These are phyloP conservation scores for Xerocomus brunneocitrinus DNA, from an alignment of 768 basidiomycete genomes.

Conservation along the genomic window DNA sequence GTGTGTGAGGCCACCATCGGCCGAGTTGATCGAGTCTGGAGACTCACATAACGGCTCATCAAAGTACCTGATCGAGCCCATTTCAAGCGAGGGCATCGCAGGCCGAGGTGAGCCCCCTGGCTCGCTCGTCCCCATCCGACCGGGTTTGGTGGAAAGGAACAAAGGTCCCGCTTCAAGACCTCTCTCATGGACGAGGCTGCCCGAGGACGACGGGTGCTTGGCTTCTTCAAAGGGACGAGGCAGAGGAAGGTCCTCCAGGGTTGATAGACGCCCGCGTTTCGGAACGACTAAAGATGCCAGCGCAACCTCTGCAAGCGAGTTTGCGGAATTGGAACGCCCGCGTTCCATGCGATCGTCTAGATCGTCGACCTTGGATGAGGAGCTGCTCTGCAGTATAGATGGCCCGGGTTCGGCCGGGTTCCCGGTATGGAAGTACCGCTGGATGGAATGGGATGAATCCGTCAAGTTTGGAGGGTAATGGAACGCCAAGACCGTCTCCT, in stretches of 20 bases:
- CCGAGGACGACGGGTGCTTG: neutral
- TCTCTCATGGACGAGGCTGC: conserved; percentile 11
- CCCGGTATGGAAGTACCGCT: neutral
- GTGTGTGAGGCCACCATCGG: neutral
- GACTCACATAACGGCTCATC: conserved; percentile 20
- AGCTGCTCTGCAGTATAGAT: neutral
- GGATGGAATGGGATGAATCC: conserved; percentile 1
- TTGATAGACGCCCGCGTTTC: conserved; percentile 9
- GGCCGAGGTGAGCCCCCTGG: neutral
- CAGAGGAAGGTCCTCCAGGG: conserved; percentile 12
- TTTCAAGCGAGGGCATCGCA: neutral
- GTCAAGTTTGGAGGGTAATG: neutral
- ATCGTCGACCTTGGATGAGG: neutral
- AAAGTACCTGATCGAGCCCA: conserved; percentile 2
- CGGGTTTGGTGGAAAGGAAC: neutral
- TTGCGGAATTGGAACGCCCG: conserved; percentile 8
- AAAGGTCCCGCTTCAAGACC: conserved; percentile 13
- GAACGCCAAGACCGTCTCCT: conserved; percentile 1
- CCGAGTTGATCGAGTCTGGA: conserved; percentile 12
- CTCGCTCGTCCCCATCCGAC: neutral
- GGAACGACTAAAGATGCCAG: conserved; percentile 4
- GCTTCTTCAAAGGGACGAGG: conserved; percentile 21
- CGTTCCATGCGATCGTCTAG: neutral
- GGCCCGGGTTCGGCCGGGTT: neutral
- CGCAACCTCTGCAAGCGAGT: conserved; percentile 18